Evolutionary conservation across 306 rosid genomes (phyloP).

Genomic region (Oemleria cerasiformis): DNA sequence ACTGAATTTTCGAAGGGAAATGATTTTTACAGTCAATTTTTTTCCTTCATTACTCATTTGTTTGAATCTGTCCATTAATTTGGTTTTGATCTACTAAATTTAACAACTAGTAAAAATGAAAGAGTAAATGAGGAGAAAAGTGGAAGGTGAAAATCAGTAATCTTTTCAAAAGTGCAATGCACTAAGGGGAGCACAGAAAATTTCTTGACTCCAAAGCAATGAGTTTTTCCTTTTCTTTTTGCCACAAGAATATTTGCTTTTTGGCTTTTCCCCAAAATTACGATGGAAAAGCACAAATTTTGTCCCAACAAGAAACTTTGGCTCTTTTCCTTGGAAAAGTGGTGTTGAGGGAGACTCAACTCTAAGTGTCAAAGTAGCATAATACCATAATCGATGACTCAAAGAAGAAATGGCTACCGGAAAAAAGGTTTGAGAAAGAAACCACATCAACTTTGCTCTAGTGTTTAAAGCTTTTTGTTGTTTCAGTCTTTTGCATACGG

Average conservation of each 20-base stretch:
- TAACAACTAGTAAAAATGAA: too few relatives aligned
- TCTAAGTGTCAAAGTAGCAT: constrained; percentile 1
- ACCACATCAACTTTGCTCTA: neutral
- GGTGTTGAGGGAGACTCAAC: neutral
- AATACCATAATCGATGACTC: neutral
- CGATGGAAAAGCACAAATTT: neutral
- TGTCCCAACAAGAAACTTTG: constrained; percentile 11
- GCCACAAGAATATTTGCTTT: neutral
- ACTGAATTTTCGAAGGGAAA: too few relatives aligned
- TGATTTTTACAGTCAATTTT: too few relatives aligned
- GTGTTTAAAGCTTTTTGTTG: neutral
- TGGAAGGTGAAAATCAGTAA: too few relatives aligned
- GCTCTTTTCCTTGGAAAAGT: constrained; percentile 1
- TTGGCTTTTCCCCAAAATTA: neutral
- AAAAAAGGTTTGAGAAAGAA: neutral
- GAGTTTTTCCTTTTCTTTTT: neutral
- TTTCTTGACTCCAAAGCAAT: too few relatives aligned
- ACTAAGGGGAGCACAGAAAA: too few relatives aligned
- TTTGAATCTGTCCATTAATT: too few relatives aligned
- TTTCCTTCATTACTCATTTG: too few relatives aligned
- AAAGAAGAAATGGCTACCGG: neutral
- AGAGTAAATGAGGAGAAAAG: too few relatives aligned
- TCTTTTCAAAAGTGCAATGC: too few relatives aligned
- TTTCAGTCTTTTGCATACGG: neutral
- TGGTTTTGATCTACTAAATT: too few relatives aligned